Evolutionary conservation across 1,284 basidiomycete genomes (phyloP), one percentile per base, ranked within the genome.

Genomic region (Pyrrhoderma noxium): DNA sequence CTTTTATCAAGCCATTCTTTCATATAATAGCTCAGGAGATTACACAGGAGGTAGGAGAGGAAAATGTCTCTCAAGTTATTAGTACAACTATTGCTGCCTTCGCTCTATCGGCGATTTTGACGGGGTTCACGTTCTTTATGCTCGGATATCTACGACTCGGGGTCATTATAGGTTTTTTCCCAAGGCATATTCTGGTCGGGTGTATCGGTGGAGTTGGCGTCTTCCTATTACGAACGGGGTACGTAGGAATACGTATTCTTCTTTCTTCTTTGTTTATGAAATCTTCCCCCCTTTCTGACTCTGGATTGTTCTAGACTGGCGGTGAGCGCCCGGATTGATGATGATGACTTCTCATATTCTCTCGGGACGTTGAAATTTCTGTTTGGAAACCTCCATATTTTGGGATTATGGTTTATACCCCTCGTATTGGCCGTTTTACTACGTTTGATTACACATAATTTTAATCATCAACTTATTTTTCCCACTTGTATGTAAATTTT

Each of bases 141-240:
- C 76, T 96, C n/a, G 95, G 95, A 14, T 77, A 78, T 9, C 78
- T 96, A 53, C 81, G 81, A 23, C 75, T 98, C 5, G 95, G 95
- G 3, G 76, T 81, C 3, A 68, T 98, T 27, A 87, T 97, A 51
- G 93, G 94, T 0, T 99, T 98, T 70, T 98, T 99, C 70, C 95
- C 95, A 9, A 76, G 95, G 7, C 94, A 97, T 65, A 97, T 98
- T 62, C 76, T 95, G 8, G 89, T 96, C 9, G 93, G 93, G 75
- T 95, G 93, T 62, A 98, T 99, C 41, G 95, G 95, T 9, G 95
- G 95, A 21, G 92, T 99, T 21, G 95, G 95, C 11, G 81, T 89
- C 13, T 99, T 99, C 67, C 73, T 99, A 38, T 80, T 95, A 47
- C 74, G 87, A 60, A 96, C 92, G 1, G 93, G 92, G 84, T 88